Evolutionary conservation across 2,329 filamentous ascomycete genomes (phyloP), one percentile per base, ranked within the genome.

Genomic region (Alternaria brassicae): DNA sequence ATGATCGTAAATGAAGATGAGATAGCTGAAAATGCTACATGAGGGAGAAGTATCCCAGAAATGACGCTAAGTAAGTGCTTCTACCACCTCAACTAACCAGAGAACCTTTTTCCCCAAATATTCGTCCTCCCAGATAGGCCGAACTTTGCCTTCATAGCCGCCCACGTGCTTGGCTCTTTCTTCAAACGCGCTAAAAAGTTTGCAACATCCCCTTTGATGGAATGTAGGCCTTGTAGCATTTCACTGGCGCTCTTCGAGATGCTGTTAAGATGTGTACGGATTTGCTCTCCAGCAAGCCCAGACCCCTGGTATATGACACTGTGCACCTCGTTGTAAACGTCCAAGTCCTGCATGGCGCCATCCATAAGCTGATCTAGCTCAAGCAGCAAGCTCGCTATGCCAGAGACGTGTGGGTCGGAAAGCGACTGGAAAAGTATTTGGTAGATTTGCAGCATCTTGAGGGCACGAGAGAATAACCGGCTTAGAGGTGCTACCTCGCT

Each of bases 401-500:
- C 19, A 2, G 17, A n/a, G 9, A 1, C 17, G 25, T 40, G 27
- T 12, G 60, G 53, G 30, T 58, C 44, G 6, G 56, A 48, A 4
- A 66, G 30, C 4, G 28, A 30, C 19, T 61, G 40, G 27, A 67
- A 61, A 6, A 63, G 32, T 3, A 17, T 5, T 25, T 60, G 65
- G 48, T 64, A 67, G 21, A 64, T 28, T 10, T 40, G 42, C 32
- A 67, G 21, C 4, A 62, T 45, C 12, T 41, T 40, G 19, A 55
- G 42, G 8, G 45, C 32, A 23, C 61, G 48, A 15, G 44, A 21
- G 52, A 42, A 61, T 23, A 66, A 61, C 23, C 47, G 42, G 9
- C 54, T 47, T 27, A 68, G 10, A 6, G 66, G 66, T n/a, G 37
- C 42, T n/a, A 65, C 39, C 21, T 68, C 61, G 7, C 61, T 53